Evolutionary conservation across 768 basidiomycete species (phyloP), one percentile per base, ranked within the genome.

Genomic region (Mycena haematopus): DNA sequence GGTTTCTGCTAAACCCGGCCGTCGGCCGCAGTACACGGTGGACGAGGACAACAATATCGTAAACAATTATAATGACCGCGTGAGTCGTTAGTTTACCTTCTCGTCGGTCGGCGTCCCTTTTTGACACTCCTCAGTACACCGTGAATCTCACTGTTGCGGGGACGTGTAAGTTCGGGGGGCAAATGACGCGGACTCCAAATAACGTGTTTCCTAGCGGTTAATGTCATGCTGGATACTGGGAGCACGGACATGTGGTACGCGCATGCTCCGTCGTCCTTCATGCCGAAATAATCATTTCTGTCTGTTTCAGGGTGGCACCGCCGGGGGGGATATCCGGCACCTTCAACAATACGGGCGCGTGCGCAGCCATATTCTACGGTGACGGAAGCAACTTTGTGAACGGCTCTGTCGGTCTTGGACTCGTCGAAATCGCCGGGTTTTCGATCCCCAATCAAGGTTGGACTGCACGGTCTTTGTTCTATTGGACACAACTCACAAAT

Each of bases 241-340:
- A 76, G 74, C 38, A 76, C 78, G 10, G 78, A 79, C 58, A 66
- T 76, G 55, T 78, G 77, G 77, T 77, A 60, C 10, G 61, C n/a
- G 49, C 22, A 0, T 15, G 19, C 14, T 17, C 50, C 27, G n/a
- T 40, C 25, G 2, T 31, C 33, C 0, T 57, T 27, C 14, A 6
- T 19, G 36, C 10, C 14, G 17, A 14, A 11, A 25, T 21, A 10
- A 33, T 51, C 21, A 47, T 56, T 60, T 38, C 9, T 4, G 17
- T 38, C 9, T 4, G 17, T 9, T 27, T 33, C 52, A 78, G 78
- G 77, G 77, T 79, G 5, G 68, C 71, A 17, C 77, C 76, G 19
- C 64, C 69, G 9, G 72, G 69, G 40, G 75, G 72, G n/a, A 63
- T 79, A 25, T 38, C 46, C 13, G 78, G 76, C 2, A 15, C 51